Percentiles rank a stretch among this genome's conserved stretches.
These are phyloP conservation scores for Colletotrichum siamense DNA, from an alignment of 2,329 filamentous ascomycete species.

Conservation along the genomic window DNA sequence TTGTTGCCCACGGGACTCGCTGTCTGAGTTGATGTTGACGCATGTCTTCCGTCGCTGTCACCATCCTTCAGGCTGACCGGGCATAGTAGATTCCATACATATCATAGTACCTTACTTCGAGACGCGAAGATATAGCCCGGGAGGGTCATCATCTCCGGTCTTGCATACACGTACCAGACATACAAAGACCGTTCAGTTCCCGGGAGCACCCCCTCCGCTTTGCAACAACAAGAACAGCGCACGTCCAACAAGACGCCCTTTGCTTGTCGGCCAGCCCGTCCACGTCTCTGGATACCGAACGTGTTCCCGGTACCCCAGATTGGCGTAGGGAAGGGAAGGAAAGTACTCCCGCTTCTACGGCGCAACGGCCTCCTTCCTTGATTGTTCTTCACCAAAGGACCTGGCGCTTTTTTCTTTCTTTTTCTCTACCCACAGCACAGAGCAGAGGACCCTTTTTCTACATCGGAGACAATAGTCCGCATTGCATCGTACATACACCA, in stretches of 20 bases:
- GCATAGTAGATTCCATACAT: background rate
- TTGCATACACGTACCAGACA: background rate
- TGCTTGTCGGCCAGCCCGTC: background rate
- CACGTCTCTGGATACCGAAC: background rate
- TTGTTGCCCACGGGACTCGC: background rate
- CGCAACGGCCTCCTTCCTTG: background rate
- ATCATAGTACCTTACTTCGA: background rate
- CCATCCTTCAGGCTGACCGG: background rate
- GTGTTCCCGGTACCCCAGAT: background rate
- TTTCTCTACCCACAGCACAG: background rate
- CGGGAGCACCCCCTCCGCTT: background rate
- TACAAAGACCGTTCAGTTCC: background rate
- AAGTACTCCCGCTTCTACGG: background rate
- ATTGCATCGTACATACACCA: background rate
- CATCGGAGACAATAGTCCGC: background rate
- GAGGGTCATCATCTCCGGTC: background rate
- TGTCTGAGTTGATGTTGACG: background rate
- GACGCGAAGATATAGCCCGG: background rate
- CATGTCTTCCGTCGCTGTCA: background rate
- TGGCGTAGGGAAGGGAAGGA: background rate
- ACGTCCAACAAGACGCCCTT: background rate
- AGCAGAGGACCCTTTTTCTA: background rate
- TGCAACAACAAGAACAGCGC: background rate
- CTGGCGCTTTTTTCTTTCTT: background rate
- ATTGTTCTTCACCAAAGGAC: background rate